A percentile compares a stretch with the other conserved stretches of the same genome.
These are phyloP conservation scores for Hymenoscyphus fraxineus DNA, from an alignment of 2,329 filamentous ascomycete genomes.

Conservation along the genomic window DNA sequence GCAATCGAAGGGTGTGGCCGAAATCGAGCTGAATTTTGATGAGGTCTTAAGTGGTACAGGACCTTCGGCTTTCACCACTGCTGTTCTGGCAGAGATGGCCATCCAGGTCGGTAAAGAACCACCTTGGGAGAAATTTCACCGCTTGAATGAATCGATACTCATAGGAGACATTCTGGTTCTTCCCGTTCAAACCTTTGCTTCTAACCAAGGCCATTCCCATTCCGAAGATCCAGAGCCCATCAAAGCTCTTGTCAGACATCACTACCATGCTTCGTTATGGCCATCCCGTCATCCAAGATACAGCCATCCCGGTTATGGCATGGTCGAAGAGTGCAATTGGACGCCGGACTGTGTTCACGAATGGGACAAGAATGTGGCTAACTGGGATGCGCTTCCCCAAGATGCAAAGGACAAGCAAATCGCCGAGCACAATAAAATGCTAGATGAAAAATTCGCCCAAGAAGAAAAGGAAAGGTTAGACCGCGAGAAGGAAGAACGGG, in stretches of 20 bases:
- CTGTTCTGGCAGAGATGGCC: constrained; percentile 61
- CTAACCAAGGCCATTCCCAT: constrained; percentile 67
- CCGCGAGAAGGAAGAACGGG: constrained; percentile 9
- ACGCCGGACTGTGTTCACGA: constrained; percentile 55
- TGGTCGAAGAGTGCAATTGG: constrained; percentile 69
- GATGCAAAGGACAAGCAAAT: constrained; percentile 51
- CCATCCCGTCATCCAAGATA: constrained; percentile 60
- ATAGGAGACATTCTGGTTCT: constrained; percentile 61
- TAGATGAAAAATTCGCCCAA: constrained; percentile 9
- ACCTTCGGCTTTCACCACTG: constrained; percentile 62
- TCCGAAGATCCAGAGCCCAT: constrained; percentile 61
- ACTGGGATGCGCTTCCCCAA: constrained; percentile 52
- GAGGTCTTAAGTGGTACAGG: constrained; percentile 67
- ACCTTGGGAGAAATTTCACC: constrained; percentile 61
- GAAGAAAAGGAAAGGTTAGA: constrained; percentile 15
- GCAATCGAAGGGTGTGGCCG: constrained; percentile 53
- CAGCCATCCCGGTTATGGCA: constrained; percentile 62
- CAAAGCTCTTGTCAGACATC: constrained; percentile 64
- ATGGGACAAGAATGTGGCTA: constrained; percentile 61
- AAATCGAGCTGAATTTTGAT: constrained; percentile 63
- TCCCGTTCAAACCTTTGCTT: constrained; percentile 66
- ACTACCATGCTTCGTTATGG: constrained; percentile 71
- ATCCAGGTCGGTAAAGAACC: constrained; percentile 42
- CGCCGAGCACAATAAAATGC: constrained; percentile 6
- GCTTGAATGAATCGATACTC: constrained; percentile 50